Percentiles rank a stretch among this genome's conserved stretches.
Conservation (phyloP, 2,329 filamentous ascomycete genomes). For the Chrysoporthe austroafricana region DNA sequence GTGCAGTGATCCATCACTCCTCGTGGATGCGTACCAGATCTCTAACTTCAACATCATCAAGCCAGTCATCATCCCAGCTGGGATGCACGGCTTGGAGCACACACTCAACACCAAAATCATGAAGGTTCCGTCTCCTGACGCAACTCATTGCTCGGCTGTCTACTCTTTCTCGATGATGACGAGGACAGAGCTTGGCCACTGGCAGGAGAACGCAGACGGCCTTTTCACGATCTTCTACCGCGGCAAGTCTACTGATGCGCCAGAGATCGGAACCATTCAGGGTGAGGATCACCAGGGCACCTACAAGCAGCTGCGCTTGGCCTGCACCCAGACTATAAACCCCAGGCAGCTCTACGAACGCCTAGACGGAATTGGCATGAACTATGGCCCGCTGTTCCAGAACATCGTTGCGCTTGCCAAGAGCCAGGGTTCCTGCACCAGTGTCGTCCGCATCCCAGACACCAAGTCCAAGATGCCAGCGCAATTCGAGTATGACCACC, state of each 20-base stretch:
- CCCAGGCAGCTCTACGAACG: slow-evolving; percentile 55
- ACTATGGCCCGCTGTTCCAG: slow-evolving; percentile 55
- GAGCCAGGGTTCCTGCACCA: slow-evolving; percentile 40
- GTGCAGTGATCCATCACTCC: slow-evolving; percentile 17
- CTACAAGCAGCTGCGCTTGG: slow-evolving; percentile 33
- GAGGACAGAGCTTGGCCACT: slow-evolving; percentile 43
- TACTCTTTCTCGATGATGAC: slow-evolving; percentile 53
- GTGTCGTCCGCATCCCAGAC: slow-evolving; percentile 49
- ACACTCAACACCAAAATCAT: slow-evolving; percentile 48
- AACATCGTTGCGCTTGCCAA: slow-evolving; percentile 47
- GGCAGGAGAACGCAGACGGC: slow-evolving; percentile 49
- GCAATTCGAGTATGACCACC: slow-evolving; percentile 55
- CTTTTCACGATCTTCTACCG: slow-evolving; percentile 35
- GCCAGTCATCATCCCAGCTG: slow-evolving; percentile 55
- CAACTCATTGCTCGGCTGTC: slow-evolving; percentile 21
- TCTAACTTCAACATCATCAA: slow-evolving; percentile 51
- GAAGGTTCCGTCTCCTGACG: slow-evolving; percentile 19
- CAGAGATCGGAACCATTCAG: slow-evolving; percentile 24
- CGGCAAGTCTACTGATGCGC: slow-evolving; percentile 3
- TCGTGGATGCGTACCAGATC: slow-evolving; percentile 43
- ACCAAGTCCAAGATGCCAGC: slow-evolving; percentile 57
- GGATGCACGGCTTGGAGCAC: slow-evolving; percentile 53
- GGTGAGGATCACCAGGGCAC: slow-evolving; percentile 28
- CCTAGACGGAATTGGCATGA: slow-evolving; percentile 54
- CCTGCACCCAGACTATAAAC: slow-evolving; percentile 41